Evolutionary conservation across 495 filamentous ascomycete genomes (phyloP).

Genomic region (Penicillium manginii): DNA sequence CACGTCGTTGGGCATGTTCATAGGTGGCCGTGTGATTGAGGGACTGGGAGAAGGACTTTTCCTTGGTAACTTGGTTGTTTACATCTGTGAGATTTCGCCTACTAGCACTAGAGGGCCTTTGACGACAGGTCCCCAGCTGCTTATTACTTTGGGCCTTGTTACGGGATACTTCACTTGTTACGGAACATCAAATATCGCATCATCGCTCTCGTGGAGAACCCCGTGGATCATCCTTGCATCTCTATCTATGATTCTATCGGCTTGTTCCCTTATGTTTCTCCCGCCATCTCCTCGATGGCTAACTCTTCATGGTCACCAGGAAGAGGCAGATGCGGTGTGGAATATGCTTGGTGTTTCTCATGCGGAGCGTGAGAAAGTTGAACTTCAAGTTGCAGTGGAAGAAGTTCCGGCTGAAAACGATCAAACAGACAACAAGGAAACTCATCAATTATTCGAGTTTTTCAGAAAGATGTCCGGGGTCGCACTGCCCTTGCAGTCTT

Average conservation of each 20-base stretch:
- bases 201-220: conserved; percentile 61
- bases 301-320: conserved; percentile 37
- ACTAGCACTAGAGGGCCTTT: conserved; percentile 52
- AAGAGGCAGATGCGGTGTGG: conserved; percentile 40
- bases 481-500: conserved; percentile 46
- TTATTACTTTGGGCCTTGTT: conserved; percentile 54
- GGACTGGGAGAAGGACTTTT: conserved; percentile 65
- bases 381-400: conserved; percentile 11
- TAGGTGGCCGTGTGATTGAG: conserved; percentile 56
- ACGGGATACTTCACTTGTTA: conserved; percentile 66
- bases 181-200: conserved; percentile 52
- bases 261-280: conserved; percentile 40
- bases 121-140: conserved; percentile 56
- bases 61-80: conserved; percentile 57
- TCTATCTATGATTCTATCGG: conserved; percentile 43
- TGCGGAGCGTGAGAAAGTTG: conserved; percentile 56
- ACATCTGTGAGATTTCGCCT: conserved; percentile 66
- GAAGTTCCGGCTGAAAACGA: not conserved
- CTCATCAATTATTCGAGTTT: no score
- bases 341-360: conserved; percentile 50
- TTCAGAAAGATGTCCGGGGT: conserved; percentile 37
- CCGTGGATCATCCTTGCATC: conserved; percentile 53
- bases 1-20: conserved; percentile 53
- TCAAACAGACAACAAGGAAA: conserved; percentile 9
- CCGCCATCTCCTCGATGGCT: conserved; percentile 56